These are phyloP conservation scores for Aspergillus pseudoglaucus DNA, from an alignment of 2,329 filamentous ascomycete species.

Conservation along the genomic window DNA sequence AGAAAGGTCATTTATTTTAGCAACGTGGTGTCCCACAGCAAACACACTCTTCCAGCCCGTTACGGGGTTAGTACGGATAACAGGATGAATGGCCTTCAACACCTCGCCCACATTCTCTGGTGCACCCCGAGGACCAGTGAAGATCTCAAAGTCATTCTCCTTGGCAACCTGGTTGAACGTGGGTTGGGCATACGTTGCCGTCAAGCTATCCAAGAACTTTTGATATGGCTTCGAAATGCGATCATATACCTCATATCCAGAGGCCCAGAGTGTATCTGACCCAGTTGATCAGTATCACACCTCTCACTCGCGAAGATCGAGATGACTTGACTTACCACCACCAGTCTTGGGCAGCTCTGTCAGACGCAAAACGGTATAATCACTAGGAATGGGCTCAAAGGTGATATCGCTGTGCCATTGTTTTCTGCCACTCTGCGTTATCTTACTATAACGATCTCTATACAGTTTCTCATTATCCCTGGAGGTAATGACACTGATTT, in stretches of 20 bases:
- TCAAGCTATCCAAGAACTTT: constrained; percentile 35
- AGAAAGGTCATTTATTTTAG: constrained; percentile 28
- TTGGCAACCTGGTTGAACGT: constrained; percentile 26
- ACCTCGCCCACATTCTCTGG: constrained; percentile 52
- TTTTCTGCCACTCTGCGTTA: constrained; percentile 23
- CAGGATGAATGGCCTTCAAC: constrained; percentile 41
- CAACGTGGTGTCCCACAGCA: constrained; percentile 24
- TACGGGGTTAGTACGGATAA: constrained; percentile 49
- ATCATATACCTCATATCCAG: constrained; percentile 39
- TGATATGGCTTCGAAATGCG: constrained; percentile 34
- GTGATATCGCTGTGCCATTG: constrained; percentile 48
- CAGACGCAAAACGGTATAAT: constrained; percentile 43
- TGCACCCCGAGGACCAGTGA: constrained; percentile 38
- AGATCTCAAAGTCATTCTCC: constrained; percentile 24
- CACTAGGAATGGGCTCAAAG: constrained; percentile 43
- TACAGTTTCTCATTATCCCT: constrained; percentile 34
- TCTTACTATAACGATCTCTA: constrained; percentile 23
- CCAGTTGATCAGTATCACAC: neutral
- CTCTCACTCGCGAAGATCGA: neutral
- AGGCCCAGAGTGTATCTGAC: constrained; percentile 40
- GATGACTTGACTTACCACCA: constrained; percentile 25
- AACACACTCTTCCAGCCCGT: constrained; percentile 36
- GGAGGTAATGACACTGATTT: constrained; percentile 46
- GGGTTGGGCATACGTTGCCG: constrained; percentile 28
- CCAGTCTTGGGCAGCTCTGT: constrained; percentile 37